Conservation (phyloP, 2,329 filamentous ascomycete genomes). For the Daldinia sp. region DNA sequence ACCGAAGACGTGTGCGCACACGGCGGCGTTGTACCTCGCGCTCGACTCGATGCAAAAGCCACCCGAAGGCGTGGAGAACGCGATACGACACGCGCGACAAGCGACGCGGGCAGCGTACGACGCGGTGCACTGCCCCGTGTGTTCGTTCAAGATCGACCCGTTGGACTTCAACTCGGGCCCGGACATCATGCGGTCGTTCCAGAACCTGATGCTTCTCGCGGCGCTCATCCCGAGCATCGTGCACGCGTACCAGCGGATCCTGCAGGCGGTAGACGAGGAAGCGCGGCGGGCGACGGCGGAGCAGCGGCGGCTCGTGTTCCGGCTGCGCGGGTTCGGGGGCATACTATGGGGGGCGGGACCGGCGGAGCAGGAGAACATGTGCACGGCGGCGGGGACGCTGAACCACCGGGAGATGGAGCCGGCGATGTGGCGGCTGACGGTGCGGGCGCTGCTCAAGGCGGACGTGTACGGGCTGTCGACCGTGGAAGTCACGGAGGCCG, state of each 20-base stretch:
- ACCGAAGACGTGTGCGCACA: constrained; percentile 59
- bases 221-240: constrained; percentile 69
- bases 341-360: constrained; percentile 54
- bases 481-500: constrained; percentile 32
- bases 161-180: constrained; percentile 39
- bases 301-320: constrained; percentile 59
- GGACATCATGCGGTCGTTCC: constrained; percentile 63
- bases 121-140: constrained; percentile 64
- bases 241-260: constrained; percentile 67
- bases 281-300: constrained; percentile 58
- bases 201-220: constrained; percentile 70
- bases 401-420: constrained; percentile 63
- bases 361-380: constrained; percentile 27
- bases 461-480: constrained; percentile 67
- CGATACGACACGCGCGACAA: constrained; percentile 62
- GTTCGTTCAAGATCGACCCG: constrained; percentile 57
- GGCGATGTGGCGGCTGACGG: constrained; percentile 64
- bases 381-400: constrained; percentile 51
- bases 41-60: constrained; percentile 63
- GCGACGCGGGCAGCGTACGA: constrained; percentile 64
- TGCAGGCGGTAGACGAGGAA: constrained; percentile 67
- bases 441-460: constrained; percentile 66
- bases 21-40: constrained; percentile 63
- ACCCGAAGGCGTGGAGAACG: constrained; percentile 58
- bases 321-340: constrained; percentile 62